phyloP scores from a whole-genome alignment of 1,139 yeast species.

The Yarrowia galli region DNA sequence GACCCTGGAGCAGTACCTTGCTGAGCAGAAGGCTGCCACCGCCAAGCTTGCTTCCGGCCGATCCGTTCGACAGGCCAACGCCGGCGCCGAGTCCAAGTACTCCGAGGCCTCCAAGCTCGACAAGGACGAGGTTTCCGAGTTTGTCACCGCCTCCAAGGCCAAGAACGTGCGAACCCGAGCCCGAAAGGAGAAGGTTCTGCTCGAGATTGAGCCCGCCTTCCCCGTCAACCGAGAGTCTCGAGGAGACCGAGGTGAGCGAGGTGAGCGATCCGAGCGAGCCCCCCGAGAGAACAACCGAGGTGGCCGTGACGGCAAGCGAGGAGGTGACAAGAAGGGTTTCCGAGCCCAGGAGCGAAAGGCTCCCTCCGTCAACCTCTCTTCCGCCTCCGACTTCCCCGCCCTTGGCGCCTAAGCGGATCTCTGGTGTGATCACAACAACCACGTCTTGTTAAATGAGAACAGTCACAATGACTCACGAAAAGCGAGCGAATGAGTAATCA shows the following conservation, averaged over 20 bases:
- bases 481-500: slow-evolving; percentile 27
- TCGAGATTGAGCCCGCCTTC: slow-evolving; percentile 68
- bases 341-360: slow-evolving; percentile 41
- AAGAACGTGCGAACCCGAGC: slow-evolving; percentile 57
- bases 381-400: slow-evolving; percentile 49
- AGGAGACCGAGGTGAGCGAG: slow-evolving; percentile 48
- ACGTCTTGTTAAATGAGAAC: not conserved
- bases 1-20: slow-evolving; percentile 77
- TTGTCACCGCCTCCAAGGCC: slow-evolving; percentile 60
- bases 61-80: slow-evolving; percentile 63
- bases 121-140: slow-evolving; percentile 56
- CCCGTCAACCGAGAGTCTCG: slow-evolving; percentile 49
- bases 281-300: slow-evolving; percentile 43
- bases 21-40: slow-evolving; percentile 62
- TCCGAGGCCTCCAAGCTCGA: slow-evolving; percentile 62
- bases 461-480: not conserved
- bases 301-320: slow-evolving; percentile 45
- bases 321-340: slow-evolving; percentile 36
- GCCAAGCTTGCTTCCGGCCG: slow-evolving; percentile 55
- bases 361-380: slow-evolving; percentile 45
- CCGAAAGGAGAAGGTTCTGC: slow-evolving; percentile 69
- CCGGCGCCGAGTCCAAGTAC: slow-evolving; percentile 52
- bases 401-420: slow-evolving; percentile 46
- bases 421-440: not conserved
- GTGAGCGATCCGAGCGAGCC: slow-evolving; percentile 47